Evolutionary conservation across 108 stramenopile species (phyloP), one percentile per base, ranked within the genome.

Genomic region (Epithemia pelagica): DNA sequence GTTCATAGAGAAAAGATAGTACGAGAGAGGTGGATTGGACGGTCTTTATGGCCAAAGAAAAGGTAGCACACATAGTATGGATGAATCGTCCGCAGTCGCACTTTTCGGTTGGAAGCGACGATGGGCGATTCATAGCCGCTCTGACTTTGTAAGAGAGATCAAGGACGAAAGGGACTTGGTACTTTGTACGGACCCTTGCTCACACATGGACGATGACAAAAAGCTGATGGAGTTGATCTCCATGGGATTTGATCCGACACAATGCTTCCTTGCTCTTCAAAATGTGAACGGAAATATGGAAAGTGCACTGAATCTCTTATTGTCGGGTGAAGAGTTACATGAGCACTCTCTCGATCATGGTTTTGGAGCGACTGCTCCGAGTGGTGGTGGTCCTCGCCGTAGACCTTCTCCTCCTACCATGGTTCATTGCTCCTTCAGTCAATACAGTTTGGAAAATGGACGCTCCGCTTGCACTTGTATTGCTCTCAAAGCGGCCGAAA

Each of bases 401-500:
- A 46, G 10, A 5, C 5, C 37, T 46, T 46, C 37, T 46, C 15
- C 37, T 46, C 27, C 19, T 58, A 32, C 32, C 51, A 27, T 20
- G 32, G 27, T 78, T 69, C 26, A 71, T 71, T 70, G 78, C 65
- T 46, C 75, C 61, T 62, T 71, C 3, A 82, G 80, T 56, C 90
- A 92, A 59, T 92, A 92, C 65, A 78, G 62, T 21, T 52, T 76
- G 59, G 72, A 76, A 21, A 53, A 73, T 27, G 85, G 90, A 58
- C 65, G 82, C 68, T 87, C 85, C 23, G 87, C 87, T 3, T 92
- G 90, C 31, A 92, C 90, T 22, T 81, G 82, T 52, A 92, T 92
- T 51, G 85, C 90, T 22, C 66, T 92, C 59, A 82, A 76, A 0
- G 75, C 77, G 53, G 90, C 87, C n/a, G 58, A 62, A 15, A 58